These are phyloP conservation scores for Diplodia mutila DNA, from an alignment of 2,329 filamentous ascomycete species.

Conservation along the genomic window DNA sequence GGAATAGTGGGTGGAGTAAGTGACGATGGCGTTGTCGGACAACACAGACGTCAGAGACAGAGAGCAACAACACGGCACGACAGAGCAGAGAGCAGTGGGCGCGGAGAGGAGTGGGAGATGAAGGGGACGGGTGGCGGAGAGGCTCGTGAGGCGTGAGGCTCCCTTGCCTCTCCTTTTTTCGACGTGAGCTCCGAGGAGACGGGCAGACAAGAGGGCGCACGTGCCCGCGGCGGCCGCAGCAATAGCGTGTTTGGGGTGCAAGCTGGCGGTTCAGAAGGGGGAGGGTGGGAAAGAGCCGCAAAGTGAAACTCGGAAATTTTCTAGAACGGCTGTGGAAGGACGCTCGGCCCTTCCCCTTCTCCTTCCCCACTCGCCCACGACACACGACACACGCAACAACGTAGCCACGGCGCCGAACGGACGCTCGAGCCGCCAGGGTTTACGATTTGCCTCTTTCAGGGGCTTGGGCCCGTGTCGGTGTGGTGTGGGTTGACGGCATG, in stretches of 20 bases:
- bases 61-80: neutral
- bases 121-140: neutral
- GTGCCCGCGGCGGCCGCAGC: neutral
- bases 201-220: neutral
- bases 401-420: neutral
- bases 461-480: neutral
- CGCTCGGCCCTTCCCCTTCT: slow-evolving; percentile 2
- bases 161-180: slow-evolving; percentile 16
- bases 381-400: neutral
- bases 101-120: slow-evolving; percentile 9
- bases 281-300: slow-evolving; percentile 4
- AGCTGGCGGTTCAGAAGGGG: neutral
- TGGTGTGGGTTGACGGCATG: neutral
- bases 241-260: neutral
- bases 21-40: neutral
- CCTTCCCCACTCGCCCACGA: neutral
- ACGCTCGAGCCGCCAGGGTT: neutral
- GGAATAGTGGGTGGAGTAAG: neutral
- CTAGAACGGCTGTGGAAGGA: slow-evolving; percentile 17
- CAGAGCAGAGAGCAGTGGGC: neutral
- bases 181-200: slow-evolving; percentile 14
- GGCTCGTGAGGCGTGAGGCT: slow-evolving; percentile 9
- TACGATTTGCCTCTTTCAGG: neutral
- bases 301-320: slow-evolving; percentile 19
- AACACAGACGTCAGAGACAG: neutral